These are phyloP conservation scores for Eutrema salsugineum DNA, from an alignment of 441 rosid genomes.

Conservation along the genomic window DNA sequence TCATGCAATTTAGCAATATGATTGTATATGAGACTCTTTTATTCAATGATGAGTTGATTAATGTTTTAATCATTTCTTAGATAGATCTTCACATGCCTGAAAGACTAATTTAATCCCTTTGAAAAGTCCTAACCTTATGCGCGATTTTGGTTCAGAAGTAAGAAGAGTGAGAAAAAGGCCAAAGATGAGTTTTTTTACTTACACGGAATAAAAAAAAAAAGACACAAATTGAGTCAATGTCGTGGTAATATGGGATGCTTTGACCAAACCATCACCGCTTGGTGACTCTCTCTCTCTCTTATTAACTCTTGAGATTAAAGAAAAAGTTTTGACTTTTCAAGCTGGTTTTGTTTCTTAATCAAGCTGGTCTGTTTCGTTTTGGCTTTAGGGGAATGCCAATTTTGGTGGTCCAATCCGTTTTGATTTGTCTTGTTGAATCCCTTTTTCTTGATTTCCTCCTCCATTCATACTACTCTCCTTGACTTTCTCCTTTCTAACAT, in stretches of 20 bases:
- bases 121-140: conserved; percentile 12
- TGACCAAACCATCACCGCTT: conserved; percentile 23
- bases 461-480: conserved; percentile 26
- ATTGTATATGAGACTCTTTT: conserved; percentile 1
- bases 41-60: conserved; percentile 11
- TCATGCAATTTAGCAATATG: background rate
- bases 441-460: background rate
- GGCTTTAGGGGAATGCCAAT: conserved; percentile 4
- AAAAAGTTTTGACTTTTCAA: conserved; percentile 24
- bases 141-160: conserved; percentile 1
- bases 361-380: conserved; percentile 17
- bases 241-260: conserved; percentile 10
- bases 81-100: conserved; percentile 13
- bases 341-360: background rate
- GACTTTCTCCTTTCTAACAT: conserved; percentile 28
- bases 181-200: conserved; percentile 7
- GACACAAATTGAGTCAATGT: conserved; percentile 13
- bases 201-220: background rate
- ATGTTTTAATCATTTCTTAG: conserved; percentile 7
- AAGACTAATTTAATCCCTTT: background rate
- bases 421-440: conserved; percentile 1
- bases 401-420: conserved; percentile 20
- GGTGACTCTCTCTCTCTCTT: no score
- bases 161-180: background rate
- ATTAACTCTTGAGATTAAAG: conserved; percentile 1